Percentiles rank a stretch among this genome's conserved stretches.
Conservation (phyloP, 306 rosid species). For the Potentilla sterilis region DNA sequence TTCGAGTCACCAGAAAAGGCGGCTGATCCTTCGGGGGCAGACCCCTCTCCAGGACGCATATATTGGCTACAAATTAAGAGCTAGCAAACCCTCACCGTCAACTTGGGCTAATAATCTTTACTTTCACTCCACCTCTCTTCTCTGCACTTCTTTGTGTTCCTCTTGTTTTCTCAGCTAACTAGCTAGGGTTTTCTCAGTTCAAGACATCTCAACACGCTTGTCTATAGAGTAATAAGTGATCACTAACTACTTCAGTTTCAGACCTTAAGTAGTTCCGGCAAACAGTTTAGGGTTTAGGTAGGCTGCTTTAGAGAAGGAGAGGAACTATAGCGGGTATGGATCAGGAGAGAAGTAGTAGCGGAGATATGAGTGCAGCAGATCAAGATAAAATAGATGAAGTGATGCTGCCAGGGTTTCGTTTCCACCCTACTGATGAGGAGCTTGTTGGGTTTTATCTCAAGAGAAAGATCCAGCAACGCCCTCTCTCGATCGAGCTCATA, state of each 20-base stretch:
- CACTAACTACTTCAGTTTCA: neutral
- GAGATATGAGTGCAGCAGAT: neutral
- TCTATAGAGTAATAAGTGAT: neutral
- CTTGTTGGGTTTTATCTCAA: slow-evolving; percentile 88
- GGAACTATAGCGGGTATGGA: slow-evolving; percentile 19
- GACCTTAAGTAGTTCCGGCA: neutral
- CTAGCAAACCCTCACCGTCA: slow-evolving; percentile 27
- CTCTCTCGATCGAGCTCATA: slow-evolving; percentile 85
- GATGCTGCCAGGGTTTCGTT: slow-evolving; percentile 88
- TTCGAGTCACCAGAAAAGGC: slow-evolving; percentile 77
- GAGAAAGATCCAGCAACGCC: slow-evolving; percentile 72
- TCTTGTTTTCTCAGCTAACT: slow-evolving; percentile 1
- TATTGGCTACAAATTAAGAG: slow-evolving; percentile 59
- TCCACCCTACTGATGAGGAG: slow-evolving; percentile 98
- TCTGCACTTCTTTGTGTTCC: neutral
- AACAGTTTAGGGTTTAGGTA: neutral
- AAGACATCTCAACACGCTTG: neutral
- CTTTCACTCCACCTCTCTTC: slow-evolving; percentile 15
- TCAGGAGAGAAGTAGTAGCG: slow-evolving; percentile 20
- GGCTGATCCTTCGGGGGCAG: slow-evolving; percentile 94
- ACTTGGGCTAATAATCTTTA: slow-evolving; percentile 8
- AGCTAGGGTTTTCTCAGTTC: slow-evolving; percentile 17
- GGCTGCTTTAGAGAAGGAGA: neutral
- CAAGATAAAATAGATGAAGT: slow-evolving; percentile 68
- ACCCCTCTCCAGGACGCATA: slow-evolving; percentile 79